Evolutionary conservation across 331 rosid genomes (phyloP).

Genomic region (Saraca asoca): DNA sequence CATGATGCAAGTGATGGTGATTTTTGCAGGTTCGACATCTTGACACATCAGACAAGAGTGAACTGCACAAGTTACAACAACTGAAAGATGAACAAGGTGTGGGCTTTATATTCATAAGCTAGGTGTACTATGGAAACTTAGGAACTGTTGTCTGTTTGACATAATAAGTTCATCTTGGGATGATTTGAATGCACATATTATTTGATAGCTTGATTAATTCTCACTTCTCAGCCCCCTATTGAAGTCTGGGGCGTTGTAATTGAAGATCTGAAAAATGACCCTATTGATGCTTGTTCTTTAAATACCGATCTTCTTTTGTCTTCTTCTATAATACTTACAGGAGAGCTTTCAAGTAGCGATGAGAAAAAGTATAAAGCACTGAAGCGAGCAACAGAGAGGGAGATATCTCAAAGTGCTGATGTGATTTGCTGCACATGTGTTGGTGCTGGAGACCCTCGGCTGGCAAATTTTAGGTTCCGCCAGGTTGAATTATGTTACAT

Average conservation of each 20-base stretch:
- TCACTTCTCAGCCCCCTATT: not conserved
- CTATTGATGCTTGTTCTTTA: not conserved
- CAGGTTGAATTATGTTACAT: slow-evolving; percentile 63
- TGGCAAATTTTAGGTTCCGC: slow-evolving; percentile 95
- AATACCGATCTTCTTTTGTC: not conserved
- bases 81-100: slow-evolving; percentile 99
- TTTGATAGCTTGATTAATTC: slow-evolving; percentile 3
- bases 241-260: too few species aligned
- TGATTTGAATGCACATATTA: slow-evolving; percentile 8
- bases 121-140: not conserved
- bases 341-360: slow-evolving; percentile 96
- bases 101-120: too few species aligned
- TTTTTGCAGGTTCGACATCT: slow-evolving; percentile 82
- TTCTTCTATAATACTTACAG: slow-evolving; percentile 37
- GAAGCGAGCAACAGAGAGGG: slow-evolving; percentile 98
- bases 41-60: slow-evolving; percentile 98
- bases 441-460: slow-evolving; percentile 99
- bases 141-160: not conserved
- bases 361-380: slow-evolving; percentile 97
- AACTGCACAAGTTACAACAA: slow-evolving; percentile 90
- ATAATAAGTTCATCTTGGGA: not conserved
- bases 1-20: too few species aligned
- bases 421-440: slow-evolving; percentile 99
- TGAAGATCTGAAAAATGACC: too few species aligned
- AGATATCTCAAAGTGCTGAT: slow-evolving; percentile 99